phyloP scores from a whole-genome alignment of 1,284 basidiomycete species.

The Boletellus deceptivus region DNA sequence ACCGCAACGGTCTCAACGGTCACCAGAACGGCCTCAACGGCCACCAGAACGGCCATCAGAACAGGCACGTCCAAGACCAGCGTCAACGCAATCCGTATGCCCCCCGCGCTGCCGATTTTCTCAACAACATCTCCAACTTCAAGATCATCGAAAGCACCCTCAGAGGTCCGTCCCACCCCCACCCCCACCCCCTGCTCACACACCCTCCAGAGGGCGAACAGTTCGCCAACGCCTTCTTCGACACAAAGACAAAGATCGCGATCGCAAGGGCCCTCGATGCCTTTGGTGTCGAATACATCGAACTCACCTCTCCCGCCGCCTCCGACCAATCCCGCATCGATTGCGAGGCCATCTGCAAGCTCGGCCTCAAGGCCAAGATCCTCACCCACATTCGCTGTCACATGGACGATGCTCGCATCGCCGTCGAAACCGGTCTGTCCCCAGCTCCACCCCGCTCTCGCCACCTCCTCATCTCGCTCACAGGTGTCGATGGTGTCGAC shows the following conservation, averaged over 20 bases:
- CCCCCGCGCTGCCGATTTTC: slow-evolving; percentile 84
- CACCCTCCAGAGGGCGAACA: slow-evolving; percentile 88
- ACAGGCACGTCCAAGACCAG: slow-evolving; percentile 7
- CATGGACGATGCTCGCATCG: slow-evolving; percentile 99
- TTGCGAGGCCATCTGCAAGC: slow-evolving; percentile 99
- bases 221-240: slow-evolving; percentile 99
- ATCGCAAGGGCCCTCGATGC: slow-evolving; percentile 97
- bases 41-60: slow-evolving; percentile 7
- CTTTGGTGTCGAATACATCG: slow-evolving; percentile 99
- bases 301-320: slow-evolving; percentile 97
- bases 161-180: slow-evolving; percentile 58
- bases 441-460: neutral
- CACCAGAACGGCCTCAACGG: slow-evolving; percentile 19
- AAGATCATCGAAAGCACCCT: slow-evolving; percentile 97
- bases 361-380: slow-evolving; percentile 96
- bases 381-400: slow-evolving; percentile 99
- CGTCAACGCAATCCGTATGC: slow-evolving; percentile 75
- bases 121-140: slow-evolving; percentile 91
- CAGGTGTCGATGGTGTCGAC: slow-evolving; percentile 97
- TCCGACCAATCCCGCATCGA: slow-evolving; percentile 94
- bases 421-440: slow-evolving; percentile 89
- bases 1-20: slow-evolving; percentile 19
- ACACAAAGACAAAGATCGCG: slow-evolving; percentile 99
- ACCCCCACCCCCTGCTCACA: slow-evolving; percentile 1
- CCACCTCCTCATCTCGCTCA: slow-evolving; percentile 1